These are phyloP conservation scores for Nemania serpens DNA, from an alignment of 2,329 filamentous ascomycete species.

Conservation along the genomic window DNA sequence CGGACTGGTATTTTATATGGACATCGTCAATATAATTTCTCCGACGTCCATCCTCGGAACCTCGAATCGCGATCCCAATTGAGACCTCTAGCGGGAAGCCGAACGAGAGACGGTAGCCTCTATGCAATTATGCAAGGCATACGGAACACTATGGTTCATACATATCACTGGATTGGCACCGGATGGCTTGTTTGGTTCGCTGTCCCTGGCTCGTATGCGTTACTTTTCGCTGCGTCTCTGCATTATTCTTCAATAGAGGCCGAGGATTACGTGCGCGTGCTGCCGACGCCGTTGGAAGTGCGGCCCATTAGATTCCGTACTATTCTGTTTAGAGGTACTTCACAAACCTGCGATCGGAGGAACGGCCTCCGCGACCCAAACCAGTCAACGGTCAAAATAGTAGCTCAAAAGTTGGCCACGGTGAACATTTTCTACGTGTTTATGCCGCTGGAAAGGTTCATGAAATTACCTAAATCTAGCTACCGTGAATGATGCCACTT, in stretches of 20 bases:
- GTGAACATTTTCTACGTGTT: background rate
- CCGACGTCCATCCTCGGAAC: background rate
- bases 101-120: background rate
- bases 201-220: background rate
- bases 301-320: conserved; percentile 19
- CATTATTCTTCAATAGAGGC: background rate
- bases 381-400: background rate
- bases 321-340: conserved; percentile 12
- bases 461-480: background rate
- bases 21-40: background rate
- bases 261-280: background rate
- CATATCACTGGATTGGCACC: background rate
- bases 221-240: background rate
- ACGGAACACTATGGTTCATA: background rate
- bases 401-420: background rate
- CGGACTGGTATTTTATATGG: conserved; percentile 12
- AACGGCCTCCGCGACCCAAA: conserved; percentile 11
- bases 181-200: background rate
- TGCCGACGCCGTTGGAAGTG: conserved; percentile 4
- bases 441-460: background rate
- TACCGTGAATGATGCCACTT: background rate
- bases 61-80: background rate
- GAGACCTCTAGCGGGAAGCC: conserved; percentile 12
- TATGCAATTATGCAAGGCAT: conserved; percentile 1
- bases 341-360: conserved; percentile 28